Evolutionary conservation across 129 eudicot genomes (phyloP).

Genomic region (Artemisia annua): DNA sequence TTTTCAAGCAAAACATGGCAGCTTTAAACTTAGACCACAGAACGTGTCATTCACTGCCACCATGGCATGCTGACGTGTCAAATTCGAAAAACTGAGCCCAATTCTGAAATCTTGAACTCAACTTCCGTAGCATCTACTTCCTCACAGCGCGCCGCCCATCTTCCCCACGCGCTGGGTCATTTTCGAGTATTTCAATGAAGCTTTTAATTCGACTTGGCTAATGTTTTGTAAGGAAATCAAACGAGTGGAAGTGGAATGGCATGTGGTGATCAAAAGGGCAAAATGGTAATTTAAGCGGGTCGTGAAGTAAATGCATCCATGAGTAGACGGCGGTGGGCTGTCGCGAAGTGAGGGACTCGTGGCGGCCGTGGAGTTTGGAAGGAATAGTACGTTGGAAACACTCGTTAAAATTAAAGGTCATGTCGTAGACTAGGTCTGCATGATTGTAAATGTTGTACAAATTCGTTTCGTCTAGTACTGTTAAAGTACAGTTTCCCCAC

Average conservation of each 20-base stretch:
- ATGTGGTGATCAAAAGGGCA: constrained; percentile 73
- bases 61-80: constrained; percentile 78
- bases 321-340: constrained; percentile 59
- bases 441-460: constrained; percentile 77
- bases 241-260: constrained; percentile 81
- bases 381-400: constrained; percentile 64
- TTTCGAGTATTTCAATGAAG: constrained; percentile 61
- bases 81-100: constrained; percentile 82
- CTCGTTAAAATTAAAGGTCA: constrained; percentile 45
- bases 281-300: constrained; percentile 62
- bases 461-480: constrained; percentile 27
- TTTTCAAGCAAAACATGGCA: constrained; percentile 49
- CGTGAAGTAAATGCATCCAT: constrained; percentile 74
- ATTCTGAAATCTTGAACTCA: constrained; percentile 48
- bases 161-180: constrained; percentile 53
- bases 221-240: constrained; percentile 50
- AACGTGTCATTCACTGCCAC: constrained; percentile 51
- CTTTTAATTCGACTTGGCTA: constrained; percentile 50
- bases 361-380: constrained; percentile 75
- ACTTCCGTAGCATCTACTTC: constrained; percentile 71
- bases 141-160: constrained; percentile 94
- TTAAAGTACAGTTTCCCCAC: constrained; percentile 75
- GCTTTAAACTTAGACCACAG: constrained; percentile 78
- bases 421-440: constrained; percentile 49
- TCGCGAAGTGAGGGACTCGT: constrained; percentile 59